A percentile compares a stretch with the other conserved stretches of the same genome.
Evolutionary conservation across 352 stramenopile species (phyloP).

Genomic region (Plasmopara halstedii): DNA sequence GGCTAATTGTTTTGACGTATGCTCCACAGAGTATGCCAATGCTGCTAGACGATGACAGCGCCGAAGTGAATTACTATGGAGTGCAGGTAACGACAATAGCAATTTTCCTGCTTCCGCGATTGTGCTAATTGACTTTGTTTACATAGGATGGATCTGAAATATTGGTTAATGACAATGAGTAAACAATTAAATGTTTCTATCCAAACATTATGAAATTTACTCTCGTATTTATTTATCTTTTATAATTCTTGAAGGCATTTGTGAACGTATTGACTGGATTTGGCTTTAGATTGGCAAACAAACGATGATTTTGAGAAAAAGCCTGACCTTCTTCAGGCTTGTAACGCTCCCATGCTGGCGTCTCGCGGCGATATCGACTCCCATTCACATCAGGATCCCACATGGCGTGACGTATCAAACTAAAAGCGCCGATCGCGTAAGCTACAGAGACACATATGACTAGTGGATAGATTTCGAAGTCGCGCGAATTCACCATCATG

Average conservation of each 20-base stretch:
- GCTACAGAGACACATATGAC: not conserved
- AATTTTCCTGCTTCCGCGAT: not conserved
- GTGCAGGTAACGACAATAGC: slow-evolving; percentile 36
- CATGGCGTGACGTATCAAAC: not conserved
- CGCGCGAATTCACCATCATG: not conserved
- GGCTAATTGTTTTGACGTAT: too few relatives aligned
- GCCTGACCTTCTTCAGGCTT: not conserved
- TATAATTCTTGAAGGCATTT: not conserved
- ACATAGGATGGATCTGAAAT: slow-evolving; percentile 58
- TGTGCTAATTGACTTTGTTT: not conserved
- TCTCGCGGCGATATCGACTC: not conserved
- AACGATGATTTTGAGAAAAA: not conserved
- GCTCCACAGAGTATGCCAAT: slow-evolving; percentile 48
- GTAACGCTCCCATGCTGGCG: not conserved
- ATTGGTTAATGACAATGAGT: slow-evolving; percentile 50
- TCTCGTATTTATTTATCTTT: not conserved
- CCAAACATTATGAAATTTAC: too few relatives aligned
- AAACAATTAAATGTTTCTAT: not conserved
- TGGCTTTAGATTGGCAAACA: not conserved
- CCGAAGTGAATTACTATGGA: slow-evolving; percentile 65
- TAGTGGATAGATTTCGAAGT: not conserved
- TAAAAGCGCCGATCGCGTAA: not conserved
- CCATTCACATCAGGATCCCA: not conserved
- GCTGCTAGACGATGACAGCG: slow-evolving; percentile 58
- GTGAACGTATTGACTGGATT: not conserved